Percentiles rank a stretch among this genome's conserved stretches.
These are phyloP conservation scores for Obba rivulosa DNA, from an alignment of 768 basidiomycete genomes.

Conservation along the genomic window DNA sequence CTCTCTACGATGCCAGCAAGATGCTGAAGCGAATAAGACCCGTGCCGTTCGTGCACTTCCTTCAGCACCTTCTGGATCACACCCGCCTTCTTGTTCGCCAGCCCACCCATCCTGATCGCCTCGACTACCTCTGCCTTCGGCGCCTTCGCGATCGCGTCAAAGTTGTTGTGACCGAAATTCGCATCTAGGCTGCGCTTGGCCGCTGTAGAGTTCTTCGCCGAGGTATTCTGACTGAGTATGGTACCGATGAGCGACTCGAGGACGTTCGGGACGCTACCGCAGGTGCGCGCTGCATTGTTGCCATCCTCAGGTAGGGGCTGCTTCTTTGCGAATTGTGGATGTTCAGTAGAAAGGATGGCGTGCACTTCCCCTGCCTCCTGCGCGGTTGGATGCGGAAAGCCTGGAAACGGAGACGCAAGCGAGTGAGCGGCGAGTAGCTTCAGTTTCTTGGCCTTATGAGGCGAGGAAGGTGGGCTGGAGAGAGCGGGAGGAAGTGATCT, in stretches of 20 bases:
- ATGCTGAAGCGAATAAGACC: constrained; percentile 54
- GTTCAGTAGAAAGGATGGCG: constrained; percentile 33
- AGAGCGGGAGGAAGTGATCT: constrained; percentile 12
- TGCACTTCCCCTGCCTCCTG: constrained; percentile 36
- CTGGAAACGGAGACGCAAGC: constrained; percentile 41
- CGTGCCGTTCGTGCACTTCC: constrained; percentile 40
- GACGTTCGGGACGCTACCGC: constrained; percentile 46
- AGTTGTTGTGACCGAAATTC: constrained; percentile 45
- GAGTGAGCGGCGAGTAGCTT: constrained; percentile 41
- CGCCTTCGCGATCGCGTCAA: constrained; percentile 42
- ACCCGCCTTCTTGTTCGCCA: constrained; percentile 55
- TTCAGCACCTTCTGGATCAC: constrained; percentile 45
- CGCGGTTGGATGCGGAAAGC: constrained; percentile 39
- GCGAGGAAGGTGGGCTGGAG: constrained; percentile 6
- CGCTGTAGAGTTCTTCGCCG: constrained; percentile 41
- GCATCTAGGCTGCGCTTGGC: constrained; percentile 45
- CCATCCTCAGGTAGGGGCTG: constrained; percentile 20
- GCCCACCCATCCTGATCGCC: constrained; percentile 48
- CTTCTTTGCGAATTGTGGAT: constrained; percentile 21
- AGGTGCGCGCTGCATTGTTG: constrained; percentile 38
- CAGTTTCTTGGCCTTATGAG: constrained; percentile 38
- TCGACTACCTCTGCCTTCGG: constrained; percentile 38
- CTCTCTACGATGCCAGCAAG: constrained; percentile 29
- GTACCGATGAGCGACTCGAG: constrained; percentile 54
- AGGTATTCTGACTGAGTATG: constrained; percentile 58